Base-by-base conservation (phyloP, 1,284 basidiomycete species). In the Heterobasidion occidentale region DNA sequence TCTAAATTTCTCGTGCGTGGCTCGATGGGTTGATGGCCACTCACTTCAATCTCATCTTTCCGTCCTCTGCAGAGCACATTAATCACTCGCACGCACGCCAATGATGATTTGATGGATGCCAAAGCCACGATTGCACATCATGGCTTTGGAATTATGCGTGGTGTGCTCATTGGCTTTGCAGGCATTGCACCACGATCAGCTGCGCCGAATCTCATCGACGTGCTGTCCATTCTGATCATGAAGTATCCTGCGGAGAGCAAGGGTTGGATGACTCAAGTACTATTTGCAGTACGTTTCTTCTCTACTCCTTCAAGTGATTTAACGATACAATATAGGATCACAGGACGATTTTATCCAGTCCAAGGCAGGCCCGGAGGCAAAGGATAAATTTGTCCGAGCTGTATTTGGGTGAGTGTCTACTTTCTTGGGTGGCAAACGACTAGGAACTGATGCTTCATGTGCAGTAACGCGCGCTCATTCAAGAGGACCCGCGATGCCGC, bases 191-290 rank as follows among this genome's bases (percentile, higher is more conserved):
- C 93, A 0, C 75, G 92, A 56, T 91, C 89, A 27, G 85, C 83
- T n/a, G 84, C 88, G 8, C 86, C 82, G 9, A 94, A 95, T 65
- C 73, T 94, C 27, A 87, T 91, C 7, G 92, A 94, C 62, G 70
- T 94, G 36, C 71, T 95, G 47, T 83, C 85, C 5, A 80, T 77
- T 34, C 68, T 94, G 45, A 74, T 84, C 36, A 77, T 76, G 9
- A 76, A 87, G 46, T 75, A 77, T 61, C 78, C 75, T 12, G 71
- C 70, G 45, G 80, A 79, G 64, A 81, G 76, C 68, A 76, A 71
- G 66, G 72, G 61, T 15, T 95, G 92, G 92, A 82, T 92, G 67
- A 74, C 78, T 36, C 80, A 83, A 51, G 80, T 92, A 20, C 67
- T 94, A 33, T 82, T 83, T 61, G 75, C 84, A 52, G 91, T 92